Percentiles rank a stretch among this genome's conserved stretches.
phyloP scores from a whole-genome alignment of 164 flowering plant species.

The Umbellularia californica region DNA sequence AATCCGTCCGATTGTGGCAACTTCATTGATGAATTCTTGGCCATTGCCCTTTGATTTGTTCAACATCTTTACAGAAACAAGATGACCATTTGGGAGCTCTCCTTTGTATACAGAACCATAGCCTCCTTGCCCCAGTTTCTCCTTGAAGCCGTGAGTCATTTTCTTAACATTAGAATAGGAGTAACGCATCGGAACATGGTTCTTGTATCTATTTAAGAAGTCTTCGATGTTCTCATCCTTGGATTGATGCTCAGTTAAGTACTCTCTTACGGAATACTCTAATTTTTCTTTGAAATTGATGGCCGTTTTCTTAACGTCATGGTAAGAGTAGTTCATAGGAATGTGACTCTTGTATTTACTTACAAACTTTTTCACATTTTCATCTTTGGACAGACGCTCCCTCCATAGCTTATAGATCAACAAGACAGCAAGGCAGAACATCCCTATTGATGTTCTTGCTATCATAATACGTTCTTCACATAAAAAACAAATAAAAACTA shows the following conservation, averaged over 20 bases:
- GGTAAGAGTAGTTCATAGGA: no score
- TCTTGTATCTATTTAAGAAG: conserved; percentile 2
- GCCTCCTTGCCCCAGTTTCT: conserved; percentile 9
- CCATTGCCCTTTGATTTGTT: neutral
- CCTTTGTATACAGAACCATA: conserved; percentile 8
- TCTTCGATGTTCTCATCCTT: conserved; percentile 6
- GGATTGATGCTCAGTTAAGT: neutral
- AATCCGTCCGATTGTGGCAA: conserved; percentile 9
- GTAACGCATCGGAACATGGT: conserved; percentile 6
- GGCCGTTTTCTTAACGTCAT: no score
- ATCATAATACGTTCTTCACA: neutral
- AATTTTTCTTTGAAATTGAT: no score
- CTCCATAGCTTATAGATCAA: conserved; percentile 1
- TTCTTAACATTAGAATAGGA: neutral
- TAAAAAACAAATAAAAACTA: neutral
- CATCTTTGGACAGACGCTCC: neutral
- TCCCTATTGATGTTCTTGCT: conserved; percentile 8
- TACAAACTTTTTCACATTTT: no score
- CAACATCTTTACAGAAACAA: conserved; percentile 4
- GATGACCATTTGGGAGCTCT: conserved; percentile 4
- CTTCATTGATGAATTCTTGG: conserved; percentile 12
- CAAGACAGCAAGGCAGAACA: neutral
- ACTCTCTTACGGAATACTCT: no score
- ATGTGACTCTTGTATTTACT: no score
- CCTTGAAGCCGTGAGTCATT: conserved; percentile 6